These are phyloP conservation scores for Fusarium verrucosum DNA, from an alignment of 2,329 filamentous ascomycete genomes.

Conservation along the genomic window DNA sequence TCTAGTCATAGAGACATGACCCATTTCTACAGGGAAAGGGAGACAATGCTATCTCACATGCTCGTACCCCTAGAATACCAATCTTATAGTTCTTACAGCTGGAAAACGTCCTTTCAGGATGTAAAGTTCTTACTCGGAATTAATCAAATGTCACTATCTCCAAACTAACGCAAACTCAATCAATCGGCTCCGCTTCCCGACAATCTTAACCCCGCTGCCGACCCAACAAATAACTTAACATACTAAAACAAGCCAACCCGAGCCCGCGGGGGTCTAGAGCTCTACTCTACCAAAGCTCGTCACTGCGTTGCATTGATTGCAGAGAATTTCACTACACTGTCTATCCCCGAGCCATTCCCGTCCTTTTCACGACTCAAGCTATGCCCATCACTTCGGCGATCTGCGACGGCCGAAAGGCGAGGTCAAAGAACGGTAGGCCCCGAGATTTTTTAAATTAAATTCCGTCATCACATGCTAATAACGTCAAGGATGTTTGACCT, in stretches of 20 bases:
- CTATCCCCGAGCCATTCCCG: constrained; percentile 1
- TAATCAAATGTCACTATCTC: background rate
- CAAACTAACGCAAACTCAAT: background rate
- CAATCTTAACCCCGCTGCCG: too few relatives aligned
- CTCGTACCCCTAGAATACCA: too few relatives aligned
- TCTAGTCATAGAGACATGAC: too few relatives aligned
- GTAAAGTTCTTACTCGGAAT: background rate
- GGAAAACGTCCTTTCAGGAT: background rate
- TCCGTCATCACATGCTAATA: background rate
- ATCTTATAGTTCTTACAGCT: background rate
- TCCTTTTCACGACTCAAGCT: constrained; percentile 2
- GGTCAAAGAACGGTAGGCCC: constrained; percentile 36
- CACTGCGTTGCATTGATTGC: background rate
- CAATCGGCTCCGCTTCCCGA: too few relatives aligned
- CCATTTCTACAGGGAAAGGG: too few relatives aligned
- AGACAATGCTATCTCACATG: too few relatives aligned
- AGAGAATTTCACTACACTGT: background rate
- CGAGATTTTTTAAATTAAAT: too few relatives aligned
- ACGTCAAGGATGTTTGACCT: constrained; percentile 30
- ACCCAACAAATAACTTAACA: too few relatives aligned
- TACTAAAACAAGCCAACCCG: background rate
- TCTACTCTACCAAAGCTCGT: too few relatives aligned
- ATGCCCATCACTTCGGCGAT: constrained; percentile 8
- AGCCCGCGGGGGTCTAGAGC: too few relatives aligned
- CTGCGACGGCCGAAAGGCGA: constrained; percentile 25